phyloP scores from a whole-genome alignment of 768 basidiomycete genomes.

The Tremella yokohamensis region DNA sequence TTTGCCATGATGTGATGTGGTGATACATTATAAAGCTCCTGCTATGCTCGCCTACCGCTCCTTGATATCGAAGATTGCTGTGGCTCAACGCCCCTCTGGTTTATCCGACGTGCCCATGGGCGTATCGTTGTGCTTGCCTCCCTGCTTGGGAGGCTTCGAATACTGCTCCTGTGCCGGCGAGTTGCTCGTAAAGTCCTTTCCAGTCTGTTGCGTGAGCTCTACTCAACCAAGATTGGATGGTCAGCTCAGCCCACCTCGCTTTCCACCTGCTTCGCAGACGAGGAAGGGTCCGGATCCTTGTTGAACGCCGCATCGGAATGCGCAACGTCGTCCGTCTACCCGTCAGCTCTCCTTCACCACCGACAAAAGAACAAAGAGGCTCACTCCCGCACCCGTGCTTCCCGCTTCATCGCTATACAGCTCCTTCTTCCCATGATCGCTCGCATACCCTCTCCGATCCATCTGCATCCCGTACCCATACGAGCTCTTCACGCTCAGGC shows the following conservation, averaged over 20 bases:
- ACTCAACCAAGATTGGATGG: too few species aligned
- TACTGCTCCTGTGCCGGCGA: constrained; percentile 31
- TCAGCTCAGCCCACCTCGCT: constrained; percentile 48
- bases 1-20: too few species aligned
- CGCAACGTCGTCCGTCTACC: constrained; percentile 48
- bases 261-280: constrained; percentile 41
- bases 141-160: constrained; percentile 34
- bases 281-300: constrained; percentile 36
- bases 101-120: constrained; percentile 34
- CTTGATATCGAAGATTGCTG: too few species aligned
- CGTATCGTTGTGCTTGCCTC: constrained; percentile 26
- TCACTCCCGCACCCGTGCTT: constrained; percentile 43
- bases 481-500: constrained; percentile 14
- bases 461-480: constrained; percentile 8
- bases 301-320: constrained; percentile 48
- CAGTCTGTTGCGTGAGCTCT: constrained; percentile 24
- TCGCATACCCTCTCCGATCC: constrained; percentile 38
- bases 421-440: constrained; percentile 47
- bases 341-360: background rate
- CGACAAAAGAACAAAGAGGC: constrained; percentile 12
- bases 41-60: too few species aligned
- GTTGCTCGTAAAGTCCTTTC: constrained; percentile 44
- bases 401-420: constrained; percentile 49
- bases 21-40: too few species aligned
- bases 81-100: background rate